Evolutionary conservation across 805 yeast species (phyloP), one percentile per base, ranked within the genome.

Genomic region (Candida easanensis): DNA sequence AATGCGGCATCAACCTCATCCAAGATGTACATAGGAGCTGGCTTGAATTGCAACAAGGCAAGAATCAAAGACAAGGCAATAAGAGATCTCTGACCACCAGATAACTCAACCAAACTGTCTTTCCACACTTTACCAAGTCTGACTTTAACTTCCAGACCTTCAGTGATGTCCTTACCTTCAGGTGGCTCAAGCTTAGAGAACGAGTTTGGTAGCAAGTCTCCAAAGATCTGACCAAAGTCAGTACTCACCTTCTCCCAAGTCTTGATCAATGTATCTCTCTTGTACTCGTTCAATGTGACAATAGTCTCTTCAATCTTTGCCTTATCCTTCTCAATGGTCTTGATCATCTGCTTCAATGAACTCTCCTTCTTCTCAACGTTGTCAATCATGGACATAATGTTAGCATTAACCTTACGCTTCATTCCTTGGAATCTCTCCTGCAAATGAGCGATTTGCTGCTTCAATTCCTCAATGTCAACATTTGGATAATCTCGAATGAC

Each of bases 1-100:
- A 93, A 74, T 1, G 99, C 99, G 1, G 99, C 99, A 68, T 93
- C 99, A 30, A 93, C 97, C 67, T 93, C 99, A 66, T 93, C 99
- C 45, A 93, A 70, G 53, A 93, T 91, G 60, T 93, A 93, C 96
- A 93, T 87, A 7, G 99, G 99, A 1, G 99, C 99, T 5, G 99
- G 99, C 62, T 89, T 88, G 71, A 86, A 91, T 63, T 89, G 96
- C 38, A 93, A 70, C 48, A 93, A 71, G 0, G 98, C 96, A 80
- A 91, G 76, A 54, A 93, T 93, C 54, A 91, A 71, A 3, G 98
- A 87, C 44, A 93, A 69, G 0, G 99, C 99, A 50, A 91, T 87
- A 50, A 95, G 76, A 1, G 98, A 93, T 53, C 98, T 69, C 64
- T 93, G 99, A 16, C 99, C 99, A 44, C 99, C 99, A 6, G 96